Evolutionary conservation across 306 rosid genomes (phyloP).

Genomic region (Casuarina cunninghamiana): DNA sequence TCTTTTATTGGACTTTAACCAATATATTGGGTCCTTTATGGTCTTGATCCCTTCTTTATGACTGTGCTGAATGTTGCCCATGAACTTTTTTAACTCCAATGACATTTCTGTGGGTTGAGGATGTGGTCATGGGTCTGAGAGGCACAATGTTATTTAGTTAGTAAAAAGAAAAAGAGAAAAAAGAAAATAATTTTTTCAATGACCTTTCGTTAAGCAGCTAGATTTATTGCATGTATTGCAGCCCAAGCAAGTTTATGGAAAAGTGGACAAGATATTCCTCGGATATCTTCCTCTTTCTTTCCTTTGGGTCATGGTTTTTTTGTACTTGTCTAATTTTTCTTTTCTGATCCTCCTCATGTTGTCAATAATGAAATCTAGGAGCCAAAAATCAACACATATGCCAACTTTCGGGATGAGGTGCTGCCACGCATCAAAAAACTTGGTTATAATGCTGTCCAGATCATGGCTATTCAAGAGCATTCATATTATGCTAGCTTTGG

Average conservation of each 20-base stretch:
- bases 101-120: neutral
- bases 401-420: slow-evolving; percentile 82
- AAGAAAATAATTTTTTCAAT: neutral
- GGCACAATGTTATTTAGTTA: neutral
- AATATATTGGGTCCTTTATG: neutral
- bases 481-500: slow-evolving; percentile 99
- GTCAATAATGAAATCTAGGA: slow-evolving; percentile 52
- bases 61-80: neutral
- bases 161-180: no score
- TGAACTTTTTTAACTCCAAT: neutral
- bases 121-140: neutral
- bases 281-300: neutral
- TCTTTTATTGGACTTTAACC: neutral
- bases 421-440: slow-evolving; percentile 76
- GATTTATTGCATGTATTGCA: neutral
- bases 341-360: slow-evolving; percentile 1
- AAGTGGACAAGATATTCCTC: neutral
- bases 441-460: slow-evolving; percentile 98
- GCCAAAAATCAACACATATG: slow-evolving; percentile 78
- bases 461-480: slow-evolving; percentile 99
- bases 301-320: neutral
- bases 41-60: neutral
- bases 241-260: neutral
- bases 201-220: neutral
- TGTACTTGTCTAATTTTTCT: neutral